Evolutionary conservation across 805 yeast species (phyloP), one percentile per base, ranked within the genome.

Genomic region (Wickerhamiella hasegawae): DNA sequence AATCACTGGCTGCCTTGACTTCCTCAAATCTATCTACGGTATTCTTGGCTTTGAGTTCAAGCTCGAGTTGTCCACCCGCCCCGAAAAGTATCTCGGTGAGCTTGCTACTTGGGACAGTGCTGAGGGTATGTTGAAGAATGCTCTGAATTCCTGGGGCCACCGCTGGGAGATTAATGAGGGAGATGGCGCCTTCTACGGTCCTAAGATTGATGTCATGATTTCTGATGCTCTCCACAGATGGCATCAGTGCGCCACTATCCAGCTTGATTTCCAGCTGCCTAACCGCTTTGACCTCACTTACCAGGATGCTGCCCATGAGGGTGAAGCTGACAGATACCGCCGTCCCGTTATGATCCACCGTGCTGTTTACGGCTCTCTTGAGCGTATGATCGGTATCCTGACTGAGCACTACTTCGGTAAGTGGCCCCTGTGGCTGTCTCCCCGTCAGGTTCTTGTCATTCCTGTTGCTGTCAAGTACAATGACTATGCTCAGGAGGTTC

Each of bases 361-460:
- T 65, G 99, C 99, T 46, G 83, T 90, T 47, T 71, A 87, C 55
- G 99, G 99, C 48, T 82, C 95, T 31, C 92, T 90, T 41, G 99
- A 90, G 69, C 81, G 99, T 70, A 85, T 90, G 97, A 81, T 94
- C 44, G 98, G 96, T 44, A 87, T 90, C 50, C 73, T 90, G 60
- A 85, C 94, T 40, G 99, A 90, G 63, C 98, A 90, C 66, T 90
- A 69, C 63, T 94, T 85, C 55, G 99, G 99, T 53, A 90, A 84
- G 59, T 90, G 99, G 99, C 99, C 99, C 54, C 82, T 90, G 71
- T 90, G 98, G 98, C 69, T 90, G 56, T 85, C 97, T n/a, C 99
- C 99, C 53, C 79, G 98, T 66, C 99, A 90, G 65, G 71, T 87
- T 39, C 67, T 87, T 50, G 92, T 90, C 51, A 90, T 90, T 21